Percentiles rank a stretch among this genome's conserved stretches.
Evolutionary conservation across 179 eudicot genomes (phyloP).

Genomic region (Spergularia azorica): DNA sequence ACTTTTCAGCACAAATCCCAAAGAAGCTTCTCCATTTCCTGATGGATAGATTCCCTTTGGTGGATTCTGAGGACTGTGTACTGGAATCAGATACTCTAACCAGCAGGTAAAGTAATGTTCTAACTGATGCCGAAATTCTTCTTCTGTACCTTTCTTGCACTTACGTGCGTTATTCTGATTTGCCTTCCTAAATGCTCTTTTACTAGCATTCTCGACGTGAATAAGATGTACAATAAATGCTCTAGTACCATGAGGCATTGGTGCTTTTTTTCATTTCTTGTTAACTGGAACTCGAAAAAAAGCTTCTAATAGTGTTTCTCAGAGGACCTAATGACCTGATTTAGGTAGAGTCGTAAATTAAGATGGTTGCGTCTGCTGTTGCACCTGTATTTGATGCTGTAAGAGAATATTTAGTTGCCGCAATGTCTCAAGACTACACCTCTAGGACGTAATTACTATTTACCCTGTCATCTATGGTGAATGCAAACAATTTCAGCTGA

Average conservation of each 20-base stretch:
- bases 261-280: too few species aligned
- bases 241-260: not conserved
- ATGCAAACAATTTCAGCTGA: too few species aligned
- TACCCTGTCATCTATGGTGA: too few species aligned
- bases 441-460: too few species aligned
- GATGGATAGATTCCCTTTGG: not conserved
- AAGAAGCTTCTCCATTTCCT: constrained; percentile 29
- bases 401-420: too few species aligned
- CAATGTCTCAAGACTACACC: too few species aligned
- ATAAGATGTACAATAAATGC: not conserved
- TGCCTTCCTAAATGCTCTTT: constrained; percentile 1
- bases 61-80: constrained; percentile 14
- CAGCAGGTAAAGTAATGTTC: constrained; percentile 21
- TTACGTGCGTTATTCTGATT: constrained; percentile 8
- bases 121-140: constrained; percentile 29
- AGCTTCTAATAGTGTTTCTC: too few species aligned
- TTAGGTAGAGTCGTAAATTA: too few species aligned
- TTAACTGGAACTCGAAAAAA: too few species aligned
- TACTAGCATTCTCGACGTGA: constrained; percentile 1
- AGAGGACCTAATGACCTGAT: too few species aligned
- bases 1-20: constrained; percentile 32
- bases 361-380: not conserved
- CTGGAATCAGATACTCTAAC: constrained; percentile 30
- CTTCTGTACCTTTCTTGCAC: constrained; percentile 10
- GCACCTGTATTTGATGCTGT: too few species aligned